These are phyloP conservation scores for Monosporozyma unispora DNA, from an alignment of 805 yeast species.

Conservation along the genomic window DNA sequence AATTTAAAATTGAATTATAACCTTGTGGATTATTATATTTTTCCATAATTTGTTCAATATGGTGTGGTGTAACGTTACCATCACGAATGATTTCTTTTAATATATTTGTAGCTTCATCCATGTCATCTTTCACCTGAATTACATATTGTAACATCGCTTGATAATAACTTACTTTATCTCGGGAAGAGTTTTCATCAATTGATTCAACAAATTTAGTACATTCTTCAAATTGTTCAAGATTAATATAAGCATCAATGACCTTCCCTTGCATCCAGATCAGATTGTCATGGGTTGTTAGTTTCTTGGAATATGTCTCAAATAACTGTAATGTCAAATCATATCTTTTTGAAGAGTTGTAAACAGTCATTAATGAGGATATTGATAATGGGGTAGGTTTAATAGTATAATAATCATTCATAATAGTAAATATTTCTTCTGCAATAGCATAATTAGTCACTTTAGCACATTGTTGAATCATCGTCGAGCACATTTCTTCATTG, in stretches of 20 bases:
- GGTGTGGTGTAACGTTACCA: conserved; percentile 13
- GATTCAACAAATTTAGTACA: conserved; percentile 16
- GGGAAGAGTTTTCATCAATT: conserved; percentile 8
- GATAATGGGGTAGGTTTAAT: conserved; percentile 23
- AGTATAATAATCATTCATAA: conserved; percentile 24
- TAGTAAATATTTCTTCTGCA: conserved; percentile 25
- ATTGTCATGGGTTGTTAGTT: background rate
- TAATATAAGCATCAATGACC: conserved; percentile 18
- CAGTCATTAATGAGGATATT: conserved; percentile 22
- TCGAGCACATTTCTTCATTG: conserved; percentile 21
- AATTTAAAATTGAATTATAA: conserved; percentile 21
- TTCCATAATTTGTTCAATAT: conserved; percentile 27
- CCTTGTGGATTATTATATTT: conserved; percentile 22
- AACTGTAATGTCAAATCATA: conserved; percentile 16
- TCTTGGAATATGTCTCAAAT: conserved; percentile 12
- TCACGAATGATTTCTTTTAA: conserved; percentile 13
- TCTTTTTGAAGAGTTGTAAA: conserved; percentile 17
- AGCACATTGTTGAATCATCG: conserved; percentile 21
- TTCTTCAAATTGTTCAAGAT: conserved; percentile 7
- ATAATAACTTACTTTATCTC: conserved; percentile 21
- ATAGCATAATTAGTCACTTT: conserved; percentile 20
- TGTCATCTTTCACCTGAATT: conserved; percentile 13
- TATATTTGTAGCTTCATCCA: conserved; percentile 14
- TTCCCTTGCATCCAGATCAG: conserved; percentile 17
- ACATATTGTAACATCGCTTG: conserved; percentile 15